Percentiles rank a stretch among this genome's conserved stretches.
These are phyloP conservation scores for Helianthus tuberosus DNA, from an alignment of 129 eudicot genomes.

Conservation along the genomic window DNA sequence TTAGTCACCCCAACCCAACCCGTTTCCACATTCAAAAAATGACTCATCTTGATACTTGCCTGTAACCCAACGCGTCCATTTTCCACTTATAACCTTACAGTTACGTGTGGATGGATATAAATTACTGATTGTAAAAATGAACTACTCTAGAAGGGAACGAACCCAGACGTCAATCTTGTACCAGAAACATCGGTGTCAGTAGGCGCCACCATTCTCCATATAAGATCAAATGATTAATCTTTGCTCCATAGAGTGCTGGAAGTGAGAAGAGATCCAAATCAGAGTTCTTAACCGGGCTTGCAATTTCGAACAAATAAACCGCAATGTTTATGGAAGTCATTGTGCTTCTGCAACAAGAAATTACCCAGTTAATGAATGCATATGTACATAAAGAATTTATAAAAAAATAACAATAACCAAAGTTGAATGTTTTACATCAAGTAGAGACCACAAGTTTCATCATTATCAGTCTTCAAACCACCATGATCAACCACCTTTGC, in stretches of 20 bases:
- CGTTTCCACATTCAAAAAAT: neutral
- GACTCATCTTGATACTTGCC: neutral
- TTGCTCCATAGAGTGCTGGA: constrained; percentile 88
- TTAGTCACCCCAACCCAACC: neutral
- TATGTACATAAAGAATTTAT: neutral
- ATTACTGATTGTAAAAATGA: neutral
- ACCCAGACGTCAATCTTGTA: constrained; percentile 84
- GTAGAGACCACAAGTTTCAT: constrained; percentile 63
- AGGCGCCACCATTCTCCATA: constrained; percentile 98
- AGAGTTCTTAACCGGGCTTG: constrained; percentile 72
- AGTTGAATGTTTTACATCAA: constrained; percentile 52
- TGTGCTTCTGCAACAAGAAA: constrained; percentile 61
- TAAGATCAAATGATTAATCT: constrained; percentile 75
- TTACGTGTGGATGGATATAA: constrained; percentile 1
- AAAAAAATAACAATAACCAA: constrained; percentile 11
- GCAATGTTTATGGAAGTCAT: constrained; percentile 78
- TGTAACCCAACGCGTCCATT: neutral
- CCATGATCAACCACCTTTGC: constrained; percentile 24
- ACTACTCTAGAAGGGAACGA: constrained; percentile 56
- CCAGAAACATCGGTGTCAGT: constrained; percentile 98
- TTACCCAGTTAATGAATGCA: constrained; percentile 8
- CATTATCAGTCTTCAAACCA: constrained; percentile 38
- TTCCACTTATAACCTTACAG: neutral
- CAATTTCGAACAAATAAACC: constrained; percentile 76
- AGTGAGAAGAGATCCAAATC: constrained; percentile 68